Conservation (phyloP, 371 early-diverging fungal species). For the Apophysomyces variabilis region DNA sequence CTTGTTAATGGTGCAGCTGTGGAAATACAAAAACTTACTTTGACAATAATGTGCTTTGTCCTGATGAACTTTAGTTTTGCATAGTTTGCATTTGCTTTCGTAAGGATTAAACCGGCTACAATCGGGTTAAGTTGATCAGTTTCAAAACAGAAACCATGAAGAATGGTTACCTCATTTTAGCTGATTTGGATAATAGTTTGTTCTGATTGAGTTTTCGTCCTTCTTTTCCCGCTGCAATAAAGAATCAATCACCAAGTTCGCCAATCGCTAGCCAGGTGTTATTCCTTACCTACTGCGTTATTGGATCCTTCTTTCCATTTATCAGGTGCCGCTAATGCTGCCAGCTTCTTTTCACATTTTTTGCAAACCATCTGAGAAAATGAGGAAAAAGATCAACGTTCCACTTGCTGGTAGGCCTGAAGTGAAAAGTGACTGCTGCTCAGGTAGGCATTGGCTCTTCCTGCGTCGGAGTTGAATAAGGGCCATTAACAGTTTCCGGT, state of each 20-base stretch:
- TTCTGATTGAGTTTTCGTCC: slow-evolving; percentile 73
- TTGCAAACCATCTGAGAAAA: slow-evolving; percentile 57
- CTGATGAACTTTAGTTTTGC: slow-evolving; percentile 71
- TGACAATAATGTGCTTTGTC: slow-evolving; percentile 72
- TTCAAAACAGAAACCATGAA: neutral
- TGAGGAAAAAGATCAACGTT: too few species aligned
- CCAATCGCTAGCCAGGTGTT: neutral
- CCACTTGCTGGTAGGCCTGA: neutral
- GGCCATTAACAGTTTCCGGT: too few species aligned
- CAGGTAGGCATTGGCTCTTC: neutral
- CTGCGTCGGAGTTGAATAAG: neutral
- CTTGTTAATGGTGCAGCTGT: neutral
- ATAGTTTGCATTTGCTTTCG: slow-evolving; percentile 65
- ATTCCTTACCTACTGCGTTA: slow-evolving; percentile 49
- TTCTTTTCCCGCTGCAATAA: slow-evolving; percentile 38
- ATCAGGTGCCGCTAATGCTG: slow-evolving; percentile 64
- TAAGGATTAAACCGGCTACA: slow-evolving; percentile 52
- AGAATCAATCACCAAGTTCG: neutral
- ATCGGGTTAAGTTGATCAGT: neutral
- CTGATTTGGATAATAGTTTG: slow-evolving; percentile 66
- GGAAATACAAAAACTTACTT: slow-evolving; percentile 33
- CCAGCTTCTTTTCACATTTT: slow-evolving; percentile 75
- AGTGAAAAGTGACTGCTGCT: neutral
- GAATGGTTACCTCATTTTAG: slow-evolving; percentile 55
- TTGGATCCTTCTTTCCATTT: slow-evolving; percentile 76